A percentile compares a stretch with the other conserved stretches of the same genome.
These are phyloP conservation scores for Quercus lobata DNA, from an alignment of 331 rosid genomes.

Conservation along the genomic window DNA sequence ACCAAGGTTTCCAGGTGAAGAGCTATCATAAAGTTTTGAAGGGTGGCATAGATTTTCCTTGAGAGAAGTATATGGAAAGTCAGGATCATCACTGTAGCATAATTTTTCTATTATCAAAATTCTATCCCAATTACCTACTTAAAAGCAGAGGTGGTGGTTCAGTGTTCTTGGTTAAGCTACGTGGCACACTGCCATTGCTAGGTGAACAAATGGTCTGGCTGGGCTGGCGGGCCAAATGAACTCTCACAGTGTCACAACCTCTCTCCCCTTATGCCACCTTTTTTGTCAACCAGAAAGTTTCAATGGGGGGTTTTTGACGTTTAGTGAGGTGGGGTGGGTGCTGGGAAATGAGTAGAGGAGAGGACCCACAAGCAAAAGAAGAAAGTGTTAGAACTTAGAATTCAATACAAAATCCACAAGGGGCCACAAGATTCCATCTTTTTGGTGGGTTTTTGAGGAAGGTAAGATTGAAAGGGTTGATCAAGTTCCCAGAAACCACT, in stretches of 20 bases:
- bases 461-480: neutral
- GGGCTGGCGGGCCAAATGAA: neutral
- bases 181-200: neutral
- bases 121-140: no score
- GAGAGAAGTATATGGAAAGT: no score
- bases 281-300: slow-evolving; percentile 34
- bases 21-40: no score
- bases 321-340: slow-evolving; percentile 42
- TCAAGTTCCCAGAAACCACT: slow-evolving; percentile 10
- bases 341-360: neutral
- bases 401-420: slow-evolving; percentile 10
- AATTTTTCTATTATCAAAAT: no score
- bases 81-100: no score
- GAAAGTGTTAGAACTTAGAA: slow-evolving; percentile 8
- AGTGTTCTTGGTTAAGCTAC: neutral
- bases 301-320: slow-evolving; percentile 39
- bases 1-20: no score
- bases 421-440: slow-evolving; percentile 23
- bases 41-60: no score
- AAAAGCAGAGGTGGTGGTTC: neutral
- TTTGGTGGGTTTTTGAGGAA: slow-evolving; percentile 25
- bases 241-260: no score
- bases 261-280: slow-evolving; percentile 19
- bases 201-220: neutral
- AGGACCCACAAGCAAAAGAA: slow-evolving; percentile 49